Conservation (phyloP, 148 eudicot genomes). For the Persicaria maculosa region DNA sequence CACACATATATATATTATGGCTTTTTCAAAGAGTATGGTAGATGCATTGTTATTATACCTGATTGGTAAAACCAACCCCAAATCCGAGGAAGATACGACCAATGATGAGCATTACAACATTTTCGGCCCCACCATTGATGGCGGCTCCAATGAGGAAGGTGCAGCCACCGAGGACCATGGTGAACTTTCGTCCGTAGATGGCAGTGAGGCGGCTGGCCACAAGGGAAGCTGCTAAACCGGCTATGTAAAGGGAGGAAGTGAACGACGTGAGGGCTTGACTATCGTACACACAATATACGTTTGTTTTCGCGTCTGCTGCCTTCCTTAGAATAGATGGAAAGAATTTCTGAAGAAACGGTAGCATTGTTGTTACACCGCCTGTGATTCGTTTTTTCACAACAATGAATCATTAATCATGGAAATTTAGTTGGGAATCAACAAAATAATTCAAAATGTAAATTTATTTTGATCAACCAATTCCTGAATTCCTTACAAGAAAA, state of each 20-base stretch:
- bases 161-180: constrained; percentile 21
- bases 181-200: constrained; percentile 19
- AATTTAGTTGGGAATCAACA: not conserved
- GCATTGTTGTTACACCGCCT: constrained; percentile 26
- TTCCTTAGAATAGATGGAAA: constrained; percentile 15
- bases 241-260: constrained; percentile 22
- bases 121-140: constrained; percentile 15
- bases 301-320: constrained; percentile 12
- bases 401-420: not conserved
- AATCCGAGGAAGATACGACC: constrained; percentile 23
- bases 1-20: too few relatives aligned
- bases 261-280: constrained; percentile 21
- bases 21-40: too few relatives aligned
- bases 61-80: constrained; percentile 24
- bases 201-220: constrained; percentile 18
- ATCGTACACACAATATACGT: constrained; percentile 20
- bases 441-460: too few relatives aligned
- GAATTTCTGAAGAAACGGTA: constrained; percentile 18
- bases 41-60: constrained; percentile 1
- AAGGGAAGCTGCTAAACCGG: constrained; percentile 14
- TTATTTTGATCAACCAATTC: too few relatives aligned
- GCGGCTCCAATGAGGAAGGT: constrained; percentile 19
- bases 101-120: constrained; percentile 20
- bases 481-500: too few relatives aligned
- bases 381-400: not conserved